Evolutionary conservation across 2,329 filamentous ascomycete genomes (phyloP).

Genomic region (Ascochyta lentis): DNA sequence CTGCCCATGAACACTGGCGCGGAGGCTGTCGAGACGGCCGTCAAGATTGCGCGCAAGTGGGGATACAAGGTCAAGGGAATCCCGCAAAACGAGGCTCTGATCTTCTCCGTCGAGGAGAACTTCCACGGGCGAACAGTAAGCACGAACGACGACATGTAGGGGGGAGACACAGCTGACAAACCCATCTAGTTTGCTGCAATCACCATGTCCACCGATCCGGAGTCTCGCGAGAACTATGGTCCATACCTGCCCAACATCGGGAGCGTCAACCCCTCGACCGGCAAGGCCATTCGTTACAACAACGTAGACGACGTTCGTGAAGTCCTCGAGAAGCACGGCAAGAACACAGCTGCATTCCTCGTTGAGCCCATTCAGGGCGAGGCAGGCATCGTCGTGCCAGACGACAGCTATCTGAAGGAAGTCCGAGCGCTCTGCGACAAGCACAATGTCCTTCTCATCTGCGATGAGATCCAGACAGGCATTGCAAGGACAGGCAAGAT

Average conservation of each 20-base stretch:
- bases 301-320: slow-evolving; percentile 80
- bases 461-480: slow-evolving; percentile 97
- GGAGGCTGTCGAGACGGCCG: slow-evolving; percentile 92
- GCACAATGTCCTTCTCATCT: slow-evolving; percentile 94
- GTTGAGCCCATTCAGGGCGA: slow-evolving; percentile 98
- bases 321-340: slow-evolving; percentile 79
- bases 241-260: slow-evolving; percentile 92
- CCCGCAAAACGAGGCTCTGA: slow-evolving; percentile 78
- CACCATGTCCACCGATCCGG: slow-evolving; percentile 92
- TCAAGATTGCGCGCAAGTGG: slow-evolving; percentile 98
- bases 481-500: slow-evolving; percentile 94
- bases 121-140: slow-evolving; percentile 94
- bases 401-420: slow-evolving; percentile 82
- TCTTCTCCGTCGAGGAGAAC: slow-evolving; percentile 87
- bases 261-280: slow-evolving; percentile 75
- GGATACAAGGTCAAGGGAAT: slow-evolving; percentile 96
- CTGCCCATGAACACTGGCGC: slow-evolving; percentile 98
- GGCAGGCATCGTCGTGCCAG: slow-evolving; percentile 93
- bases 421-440: slow-evolving; percentile 88
- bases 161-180: slow-evolving; percentile 18
- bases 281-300: slow-evolving; percentile 83
- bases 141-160: slow-evolving; percentile 16
- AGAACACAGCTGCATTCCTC: slow-evolving; percentile 88
- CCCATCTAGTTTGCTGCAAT: slow-evolving; percentile 82
- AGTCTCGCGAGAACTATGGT: slow-evolving; percentile 96